Evolutionary conservation across 2,329 filamentous ascomycete genomes (phyloP).

Genomic region (Aspergillus intermedius): DNA sequence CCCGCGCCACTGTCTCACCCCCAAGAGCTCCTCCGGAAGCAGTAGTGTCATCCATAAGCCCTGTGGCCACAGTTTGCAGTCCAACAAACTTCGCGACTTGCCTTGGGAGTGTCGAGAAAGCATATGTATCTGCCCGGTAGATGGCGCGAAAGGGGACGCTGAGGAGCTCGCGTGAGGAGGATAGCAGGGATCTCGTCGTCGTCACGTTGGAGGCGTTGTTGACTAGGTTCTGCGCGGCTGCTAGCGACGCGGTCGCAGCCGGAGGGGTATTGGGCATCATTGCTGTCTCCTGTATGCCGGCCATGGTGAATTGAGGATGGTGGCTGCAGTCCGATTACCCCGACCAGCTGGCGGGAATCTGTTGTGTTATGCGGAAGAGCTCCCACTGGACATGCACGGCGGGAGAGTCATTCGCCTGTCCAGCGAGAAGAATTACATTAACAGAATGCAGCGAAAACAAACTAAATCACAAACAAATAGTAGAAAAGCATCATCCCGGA

Average conservation of each 20-base stretch:
- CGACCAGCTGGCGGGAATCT: neutral
- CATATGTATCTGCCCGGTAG: slow-evolving; percentile 30
- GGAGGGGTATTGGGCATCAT: slow-evolving; percentile 16
- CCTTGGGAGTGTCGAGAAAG: slow-evolving; percentile 29
- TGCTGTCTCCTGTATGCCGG: slow-evolving; percentile 13
- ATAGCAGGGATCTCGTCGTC: slow-evolving; percentile 15
- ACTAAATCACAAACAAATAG: neutral
- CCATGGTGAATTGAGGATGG: slow-evolving; percentile 16
- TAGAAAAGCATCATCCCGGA: neutral
- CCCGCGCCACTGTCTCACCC: slow-evolving; percentile 37
- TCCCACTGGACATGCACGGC: neutral
- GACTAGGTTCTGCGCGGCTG: slow-evolving; percentile 11
- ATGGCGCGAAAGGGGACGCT: slow-evolving; percentile 32
- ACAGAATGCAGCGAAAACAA: neutral
- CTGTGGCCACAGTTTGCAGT: slow-evolving; percentile 20
- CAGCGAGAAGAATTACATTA: neutral
- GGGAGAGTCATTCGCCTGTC: neutral
- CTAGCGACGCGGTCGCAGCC: slow-evolving; percentile 8
- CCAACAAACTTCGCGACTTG: slow-evolving; percentile 25
- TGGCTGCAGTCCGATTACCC: neutral
- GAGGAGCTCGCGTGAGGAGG: slow-evolving; percentile 27
- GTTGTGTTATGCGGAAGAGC: neutral
- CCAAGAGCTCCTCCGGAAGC: slow-evolving; percentile 15
- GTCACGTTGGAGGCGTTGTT: slow-evolving; percentile 15
- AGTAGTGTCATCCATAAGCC: slow-evolving; percentile 14